Base-by-base conservation (phyloP, 2,329 filamentous ascomycete species). In the Botryotinia narcissicola region DNA sequence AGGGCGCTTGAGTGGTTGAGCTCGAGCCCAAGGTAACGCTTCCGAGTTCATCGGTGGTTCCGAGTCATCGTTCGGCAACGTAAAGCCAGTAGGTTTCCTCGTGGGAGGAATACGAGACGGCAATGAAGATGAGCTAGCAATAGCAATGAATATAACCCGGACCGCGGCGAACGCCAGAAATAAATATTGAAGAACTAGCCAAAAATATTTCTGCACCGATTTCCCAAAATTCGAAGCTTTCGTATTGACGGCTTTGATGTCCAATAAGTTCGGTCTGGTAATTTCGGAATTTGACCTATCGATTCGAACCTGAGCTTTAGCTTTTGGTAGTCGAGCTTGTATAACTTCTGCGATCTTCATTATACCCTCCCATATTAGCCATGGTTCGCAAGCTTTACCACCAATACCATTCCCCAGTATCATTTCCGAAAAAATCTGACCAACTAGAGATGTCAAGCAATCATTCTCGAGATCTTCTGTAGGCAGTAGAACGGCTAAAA, bases 391-490 rank as follows among this genome's bases (percentile, higher is more conserved):
- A 59, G 92, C 87, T 81, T 92, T 97, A 79, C 91, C 92, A 78
- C 91, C 90, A 78, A 98, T 86, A 73, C 92, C 88, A 78, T 93
- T 94, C 75, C 93, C 93, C 76, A 99, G 86, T 75, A 98, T 93
- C 81, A 97, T 90, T 82, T 98, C 94, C 10, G 94, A 93, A 75
- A 98, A 87, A 76, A 98, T 92, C 83, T 98, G 94, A 72, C 91
- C 90, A 75, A 98, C 92, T 75, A 99, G 86, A 51, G 93, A 88
- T 73, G 93, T 92, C 79, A 98, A 86, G 81, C 93, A 97, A 71
- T 89, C 89, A 81, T 97, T 98, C 79, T 95, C 90, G 57, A 98
- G 85, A 81, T 98, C 95, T 80, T 98, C 95, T 25, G 94, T 96
- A 16, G 96, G 96, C 32, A 99, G 87, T 25, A 99, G 87, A 70